These are phyloP conservation scores for Sugiyamaella sp. DNA, from an alignment of 1,139 yeast genomes.

Conservation along the genomic window DNA sequence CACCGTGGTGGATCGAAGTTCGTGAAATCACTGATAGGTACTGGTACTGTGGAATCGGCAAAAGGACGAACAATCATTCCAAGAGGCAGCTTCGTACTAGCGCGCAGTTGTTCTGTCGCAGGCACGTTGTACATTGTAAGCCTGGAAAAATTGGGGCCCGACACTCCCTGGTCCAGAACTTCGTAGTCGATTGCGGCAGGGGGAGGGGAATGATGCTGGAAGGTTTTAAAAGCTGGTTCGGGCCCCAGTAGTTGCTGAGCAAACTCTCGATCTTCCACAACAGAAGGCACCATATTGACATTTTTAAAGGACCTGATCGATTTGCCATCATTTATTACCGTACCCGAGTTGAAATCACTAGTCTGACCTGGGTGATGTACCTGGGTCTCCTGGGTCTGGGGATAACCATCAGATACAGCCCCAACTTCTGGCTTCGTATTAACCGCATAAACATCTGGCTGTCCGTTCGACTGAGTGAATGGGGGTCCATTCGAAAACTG, in stretches of 20 bases:
- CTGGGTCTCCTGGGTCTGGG: background rate
- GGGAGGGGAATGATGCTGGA: slow-evolving; percentile 80
- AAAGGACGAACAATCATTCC: slow-evolving; percentile 84
- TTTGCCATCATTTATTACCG: slow-evolving; percentile 11
- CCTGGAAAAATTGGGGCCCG: slow-evolving; percentile 79
- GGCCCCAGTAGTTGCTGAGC: slow-evolving; percentile 53
- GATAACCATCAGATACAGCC: background rate
- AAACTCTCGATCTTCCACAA: slow-evolving; percentile 58
- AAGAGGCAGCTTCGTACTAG: slow-evolving; percentile 75
- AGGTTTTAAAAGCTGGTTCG: slow-evolving; percentile 60
- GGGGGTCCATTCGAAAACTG: background rate
- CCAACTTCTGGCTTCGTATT: background rate
- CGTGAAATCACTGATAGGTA: slow-evolving; percentile 69
- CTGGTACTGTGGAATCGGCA: slow-evolving; percentile 44
- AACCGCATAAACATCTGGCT: slow-evolving; percentile 11
- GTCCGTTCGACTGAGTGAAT: background rate
- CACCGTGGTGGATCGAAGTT: slow-evolving; percentile 80
- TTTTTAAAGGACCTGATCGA: slow-evolving; percentile 18
- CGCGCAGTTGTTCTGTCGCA: slow-evolving; percentile 66
- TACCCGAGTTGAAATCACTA: background rate
- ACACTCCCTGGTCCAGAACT: slow-evolving; percentile 79
- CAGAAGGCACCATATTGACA: slow-evolving; percentile 47
- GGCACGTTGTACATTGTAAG: slow-evolving; percentile 87
- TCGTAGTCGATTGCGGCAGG: slow-evolving; percentile 72
- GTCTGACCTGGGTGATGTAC: background rate